These are phyloP conservation scores for Epichloe hybrida DNA, from an alignment of 2,329 filamentous ascomycete genomes.

Conservation along the genomic window DNA sequence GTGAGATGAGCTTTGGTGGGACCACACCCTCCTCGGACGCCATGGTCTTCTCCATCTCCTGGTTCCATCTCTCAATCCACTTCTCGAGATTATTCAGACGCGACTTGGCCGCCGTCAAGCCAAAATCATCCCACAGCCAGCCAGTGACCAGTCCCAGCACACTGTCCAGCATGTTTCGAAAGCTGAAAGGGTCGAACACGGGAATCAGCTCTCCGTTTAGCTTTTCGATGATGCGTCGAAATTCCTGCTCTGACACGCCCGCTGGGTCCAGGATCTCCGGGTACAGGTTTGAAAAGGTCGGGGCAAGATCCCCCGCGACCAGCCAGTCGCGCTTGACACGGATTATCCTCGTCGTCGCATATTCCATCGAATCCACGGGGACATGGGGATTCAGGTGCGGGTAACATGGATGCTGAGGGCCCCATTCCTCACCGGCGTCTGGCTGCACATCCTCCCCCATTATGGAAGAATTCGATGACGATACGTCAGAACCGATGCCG, in stretches of 20 bases:
- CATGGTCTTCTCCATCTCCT: conserved; percentile 45
- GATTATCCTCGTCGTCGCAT: conserved; percentile 72
- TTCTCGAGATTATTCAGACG: conserved; percentile 56
- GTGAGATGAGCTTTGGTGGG: conserved; percentile 59
- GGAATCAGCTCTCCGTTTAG: conserved; percentile 64
- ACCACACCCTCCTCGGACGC: conserved; percentile 36
- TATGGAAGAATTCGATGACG: conserved; percentile 45
- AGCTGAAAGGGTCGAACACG: conserved; percentile 68
- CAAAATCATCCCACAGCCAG: conserved; percentile 90
- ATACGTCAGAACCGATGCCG: conserved; percentile 40
- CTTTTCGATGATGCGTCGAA: conserved; percentile 66
- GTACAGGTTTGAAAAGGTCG: conserved; percentile 88
- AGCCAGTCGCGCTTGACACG: conserved; percentile 88
- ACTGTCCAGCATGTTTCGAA: conserved; percentile 67
- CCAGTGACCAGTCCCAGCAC: conserved; percentile 71
- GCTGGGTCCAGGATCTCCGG: conserved; percentile 86
- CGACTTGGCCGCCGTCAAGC: conserved; percentile 61
- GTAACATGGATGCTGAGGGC: conserved; percentile 84
- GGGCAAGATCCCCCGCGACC: conserved; percentile 74
- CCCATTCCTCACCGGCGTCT: conserved; percentile 71
- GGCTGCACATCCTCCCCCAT: conserved; percentile 53
- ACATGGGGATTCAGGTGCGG: conserved; percentile 91
- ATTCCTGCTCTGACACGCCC: conserved; percentile 72
- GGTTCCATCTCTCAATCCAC: conserved; percentile 84
- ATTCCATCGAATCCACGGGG: conserved; percentile 59